Evolutionary conservation across 1,284 basidiomycete genomes (phyloP), one percentile per base, ranked within the genome.

Genomic region (Golubevia pallescens): DNA sequence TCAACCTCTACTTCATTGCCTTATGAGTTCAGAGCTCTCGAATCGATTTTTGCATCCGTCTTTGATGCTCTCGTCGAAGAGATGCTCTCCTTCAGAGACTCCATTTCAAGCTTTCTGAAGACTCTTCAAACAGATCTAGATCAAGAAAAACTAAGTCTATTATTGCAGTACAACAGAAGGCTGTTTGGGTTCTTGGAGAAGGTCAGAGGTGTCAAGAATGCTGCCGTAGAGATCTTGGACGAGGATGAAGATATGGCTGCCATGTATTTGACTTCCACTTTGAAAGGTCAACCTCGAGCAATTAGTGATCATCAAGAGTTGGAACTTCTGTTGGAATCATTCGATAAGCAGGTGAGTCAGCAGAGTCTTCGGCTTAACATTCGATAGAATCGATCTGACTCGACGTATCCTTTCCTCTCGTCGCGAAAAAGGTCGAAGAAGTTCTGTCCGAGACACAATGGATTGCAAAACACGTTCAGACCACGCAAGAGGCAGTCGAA

Each of bases 401-500:
- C n/a, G n/a, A n/a, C n/a, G n/a, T 57, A 8, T 57, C 56, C 19
- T 28, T 57, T 57, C 8, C 56, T 20, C 56, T 19, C n/a, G n/a
- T n/a, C n/a, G n/a, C n/a, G n/a, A n/a, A n/a, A n/a, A n/a, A n/a
- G 10, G 72, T 78, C 6, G 80, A 80, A 59, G 77, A 80, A 57
- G 76, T 81, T 1, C 64, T 80, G 5, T 68, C 69, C 0, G 74
- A 81, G 63, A 73, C 76, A 5, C 70, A 69, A 6, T 70, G 71
- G 21, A 71, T 81, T 20, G 59, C 67, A 21, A 68, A 68, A 7
- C 77, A 81, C 82, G 93, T 98, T 63, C 92, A 93, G 87, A 94
- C 93, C 16, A 98, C 95, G 0, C 95, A 97, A 87, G 95, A 98
- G 86, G 96, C 98, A 60, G 94, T 97, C 4, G 96, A 99, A 86